Percentiles rank a stretch among this genome's conserved stretches.
Evolutionary conservation across 1,139 yeast genomes (phyloP).

Genomic region (Pichia kudriavzevii): DNA sequence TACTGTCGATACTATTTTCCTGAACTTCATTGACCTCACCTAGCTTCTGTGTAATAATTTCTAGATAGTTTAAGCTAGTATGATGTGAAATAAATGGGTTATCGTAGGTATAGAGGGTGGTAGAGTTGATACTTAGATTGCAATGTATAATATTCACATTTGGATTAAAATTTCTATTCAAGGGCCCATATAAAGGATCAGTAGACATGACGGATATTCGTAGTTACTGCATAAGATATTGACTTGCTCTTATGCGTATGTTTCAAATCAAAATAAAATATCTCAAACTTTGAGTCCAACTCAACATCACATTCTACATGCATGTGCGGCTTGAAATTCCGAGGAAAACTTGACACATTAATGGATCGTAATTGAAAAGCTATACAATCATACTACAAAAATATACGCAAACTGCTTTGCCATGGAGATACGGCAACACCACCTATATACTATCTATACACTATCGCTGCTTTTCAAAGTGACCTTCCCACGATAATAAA

Average conservation of each 20-base stretch:
- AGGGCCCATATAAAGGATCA: conserved; percentile 1
- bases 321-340: too few relatives aligned
- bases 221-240: too few relatives aligned
- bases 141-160: conserved; percentile 18
- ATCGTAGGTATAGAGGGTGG: conserved; percentile 50
- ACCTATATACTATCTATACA: too few relatives aligned
- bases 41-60: conserved; percentile 46
- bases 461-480: too few relatives aligned
- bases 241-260: not conserved
- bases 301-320: too few relatives aligned
- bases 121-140: conserved; percentile 44
- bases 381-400: too few relatives aligned
- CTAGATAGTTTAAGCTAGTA: conserved; percentile 43
- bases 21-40: conserved; percentile 44
- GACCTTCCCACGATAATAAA: conserved; percentile 34
- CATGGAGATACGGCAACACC: too few relatives aligned
- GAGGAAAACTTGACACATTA: too few relatives aligned
- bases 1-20: conserved; percentile 27
- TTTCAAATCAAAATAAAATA: not conserved
- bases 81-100: conserved; percentile 36
- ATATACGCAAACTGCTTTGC: too few relatives aligned
- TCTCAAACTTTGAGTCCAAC: not conserved
- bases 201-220: too few relatives aligned
- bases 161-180: conserved; percentile 12
- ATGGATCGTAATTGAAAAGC: too few relatives aligned